Base-by-base conservation (phyloP, 345 rosid species). In the Hevea brasiliensis region DNA sequence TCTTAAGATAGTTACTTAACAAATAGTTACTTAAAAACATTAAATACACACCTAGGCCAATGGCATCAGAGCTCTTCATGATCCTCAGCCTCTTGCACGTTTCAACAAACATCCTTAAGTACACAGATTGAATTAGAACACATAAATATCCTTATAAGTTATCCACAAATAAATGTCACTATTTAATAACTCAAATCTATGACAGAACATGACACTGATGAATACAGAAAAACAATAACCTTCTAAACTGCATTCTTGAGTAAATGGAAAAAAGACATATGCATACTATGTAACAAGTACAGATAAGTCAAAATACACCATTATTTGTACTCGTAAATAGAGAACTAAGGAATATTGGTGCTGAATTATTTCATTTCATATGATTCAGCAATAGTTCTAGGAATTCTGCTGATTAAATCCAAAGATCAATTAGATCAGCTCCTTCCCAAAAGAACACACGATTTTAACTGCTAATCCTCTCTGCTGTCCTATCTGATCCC, bases 11-110 rank as follows among this genome's bases (percentile, higher is more conserved):
- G 5, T 8, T 1, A 74, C 20, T 55, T 42, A 5, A 76, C 24
- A 48, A 32, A 32, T 32, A 32, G 4, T 1, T 32, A 32, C 37
- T 32, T 32, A 32, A 32, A 8, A 32, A 8, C 37, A 58, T 4
- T 51, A 67, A 12, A 78, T 42, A 50, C 68, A 0, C 14, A 79
- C 82, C 82, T 74, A 79, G 62, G 24, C 82, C 82, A 58, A 79
- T 79, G 72, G 82, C 82, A 65, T 79, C 82, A 40, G 82, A 74
- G 74, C 82, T 65, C 78, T 79, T 79, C 77, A 74, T 79, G 61
- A 79, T 79, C 75, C 82, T 70, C 67, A 79, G 50, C 66, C 82
- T 74, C 62, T 70, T 79, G 78, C 82, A 79, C 8, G 82, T 79
- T 8, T 79, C 78, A 58, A 51, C 74, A 60, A 79, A 79, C 82